Evolutionary conservation across 352 stramenopile genomes (phyloP).

Genomic region (Phytophthora gonapodyides): DNA sequence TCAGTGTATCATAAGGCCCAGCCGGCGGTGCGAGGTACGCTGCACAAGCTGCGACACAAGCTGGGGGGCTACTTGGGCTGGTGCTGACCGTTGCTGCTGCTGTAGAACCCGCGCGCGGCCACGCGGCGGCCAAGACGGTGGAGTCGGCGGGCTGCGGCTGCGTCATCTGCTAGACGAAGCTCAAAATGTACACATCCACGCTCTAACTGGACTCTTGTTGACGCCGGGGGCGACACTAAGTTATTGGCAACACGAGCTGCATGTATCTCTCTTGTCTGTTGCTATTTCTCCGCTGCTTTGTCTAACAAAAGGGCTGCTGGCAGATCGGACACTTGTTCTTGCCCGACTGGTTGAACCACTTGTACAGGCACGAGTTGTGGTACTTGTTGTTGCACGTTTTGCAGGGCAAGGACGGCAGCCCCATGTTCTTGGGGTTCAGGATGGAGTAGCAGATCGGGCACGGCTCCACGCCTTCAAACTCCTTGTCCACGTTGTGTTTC

Average conservation of each 20-base stretch:
- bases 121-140: conserved; percentile 39
- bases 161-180: conserved; percentile 46
- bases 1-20: conserved; percentile 66
- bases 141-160: conserved; percentile 67
- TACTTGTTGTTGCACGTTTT: conserved; percentile 94
- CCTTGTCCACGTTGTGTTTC: conserved; percentile 93
- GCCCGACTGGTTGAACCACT: conserved; percentile 94
- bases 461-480: conserved; percentile 92
- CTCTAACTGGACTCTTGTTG: conserved; percentile 39
- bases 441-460: conserved; percentile 94
- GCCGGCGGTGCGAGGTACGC: conserved; percentile 37
- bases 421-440: conserved; percentile 91
- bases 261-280: conserved; percentile 6
- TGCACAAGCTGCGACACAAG: conserved; percentile 12
- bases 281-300: background rate
- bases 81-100: conserved; percentile 14
- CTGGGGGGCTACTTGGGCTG: conserved; percentile 8
- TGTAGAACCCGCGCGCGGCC: conserved; percentile 30
- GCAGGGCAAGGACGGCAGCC: conserved; percentile 85
- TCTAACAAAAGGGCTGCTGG: conserved; percentile 87
- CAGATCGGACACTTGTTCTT: conserved; percentile 95
- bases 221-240: conserved; percentile 26
- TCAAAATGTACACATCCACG: conserved; percentile 23
- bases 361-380: conserved; percentile 94
- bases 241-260: conserved; percentile 39